Evolutionary conservation across 1,139 yeast species (phyloP).

Genomic region (Suhomyces wounanorum): DNA sequence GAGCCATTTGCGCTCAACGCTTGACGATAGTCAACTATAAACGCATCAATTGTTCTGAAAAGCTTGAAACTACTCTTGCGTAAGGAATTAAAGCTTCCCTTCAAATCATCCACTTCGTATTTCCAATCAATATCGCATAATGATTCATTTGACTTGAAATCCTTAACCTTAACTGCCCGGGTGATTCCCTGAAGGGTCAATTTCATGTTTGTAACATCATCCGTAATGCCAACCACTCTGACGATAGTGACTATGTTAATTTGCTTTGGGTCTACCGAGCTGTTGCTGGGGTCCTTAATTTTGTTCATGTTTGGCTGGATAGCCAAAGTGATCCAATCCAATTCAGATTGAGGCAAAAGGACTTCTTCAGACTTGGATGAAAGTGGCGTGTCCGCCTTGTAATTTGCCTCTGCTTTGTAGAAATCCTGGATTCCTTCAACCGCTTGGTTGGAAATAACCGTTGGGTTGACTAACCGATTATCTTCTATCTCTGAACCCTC

Average conservation of each 20-base stretch:
- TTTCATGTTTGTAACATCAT: constrained; percentile 46
- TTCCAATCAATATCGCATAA: constrained; percentile 33
- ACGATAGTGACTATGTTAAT: constrained; percentile 47
- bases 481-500: constrained; percentile 18
- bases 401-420: constrained; percentile 24
- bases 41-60: constrained; percentile 44
- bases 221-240: constrained; percentile 50
- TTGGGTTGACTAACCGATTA: constrained; percentile 21
- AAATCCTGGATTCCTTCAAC: constrained; percentile 37
- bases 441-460: constrained; percentile 37
- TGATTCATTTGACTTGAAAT: constrained; percentile 30
- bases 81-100: constrained; percentile 27
- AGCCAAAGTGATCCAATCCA: constrained; percentile 45
- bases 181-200: constrained; percentile 57
- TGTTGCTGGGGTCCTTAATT: constrained; percentile 29
- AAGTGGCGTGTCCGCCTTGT: constrained; percentile 4
- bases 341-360: constrained; percentile 20
- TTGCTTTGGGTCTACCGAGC: constrained; percentile 15
- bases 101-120: constrained; percentile 21
- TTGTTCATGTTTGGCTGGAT: constrained; percentile 43
- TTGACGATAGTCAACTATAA: constrained; percentile 44
- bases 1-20: constrained; percentile 20
- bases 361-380: constrained; percentile 4
- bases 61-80: constrained; percentile 29
- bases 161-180: constrained; percentile 25